phyloP scores from a whole-genome alignment of 345 rosid species.

The Orychophragmus violaceus region DNA sequence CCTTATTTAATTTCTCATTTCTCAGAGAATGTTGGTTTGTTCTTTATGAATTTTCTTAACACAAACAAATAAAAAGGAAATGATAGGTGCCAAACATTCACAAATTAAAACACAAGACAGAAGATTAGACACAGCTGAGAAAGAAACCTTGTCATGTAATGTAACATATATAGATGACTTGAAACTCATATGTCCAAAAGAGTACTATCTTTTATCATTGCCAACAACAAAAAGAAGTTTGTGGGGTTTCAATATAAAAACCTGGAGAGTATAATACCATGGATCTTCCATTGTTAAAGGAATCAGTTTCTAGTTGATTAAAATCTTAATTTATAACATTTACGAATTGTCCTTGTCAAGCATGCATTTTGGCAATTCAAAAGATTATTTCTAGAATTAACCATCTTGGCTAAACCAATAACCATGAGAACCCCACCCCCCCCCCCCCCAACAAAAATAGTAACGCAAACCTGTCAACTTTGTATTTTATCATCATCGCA shows the following conservation, averaged over 20 bases:
- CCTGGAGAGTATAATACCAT: slow-evolving; percentile 14
- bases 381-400: background rate
- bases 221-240: background rate
- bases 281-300: slow-evolving; percentile 18
- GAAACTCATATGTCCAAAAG: background rate
- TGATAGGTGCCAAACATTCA: background rate
- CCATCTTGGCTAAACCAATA: background rate
- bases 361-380: background rate
- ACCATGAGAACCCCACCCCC: background rate
- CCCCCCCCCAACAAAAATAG: background rate
- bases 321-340: background rate
- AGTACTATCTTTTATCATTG: background rate
- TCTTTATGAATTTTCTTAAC: no score
- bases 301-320: background rate
- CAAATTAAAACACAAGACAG: background rate
- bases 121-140: background rate
- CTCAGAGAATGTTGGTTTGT: background rate
- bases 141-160: background rate
- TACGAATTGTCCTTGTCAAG: background rate
- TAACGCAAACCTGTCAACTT: no score
- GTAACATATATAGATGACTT: background rate
- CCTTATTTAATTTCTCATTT: background rate
- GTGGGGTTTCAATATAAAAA: background rate
- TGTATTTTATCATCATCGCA: no score
- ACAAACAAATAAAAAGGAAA: background rate